A percentile compares a stretch with the other conserved stretches of the same genome.
Conservation (phyloP, 148 eudicot species). For the Rhododendron kiyosumense region DNA sequence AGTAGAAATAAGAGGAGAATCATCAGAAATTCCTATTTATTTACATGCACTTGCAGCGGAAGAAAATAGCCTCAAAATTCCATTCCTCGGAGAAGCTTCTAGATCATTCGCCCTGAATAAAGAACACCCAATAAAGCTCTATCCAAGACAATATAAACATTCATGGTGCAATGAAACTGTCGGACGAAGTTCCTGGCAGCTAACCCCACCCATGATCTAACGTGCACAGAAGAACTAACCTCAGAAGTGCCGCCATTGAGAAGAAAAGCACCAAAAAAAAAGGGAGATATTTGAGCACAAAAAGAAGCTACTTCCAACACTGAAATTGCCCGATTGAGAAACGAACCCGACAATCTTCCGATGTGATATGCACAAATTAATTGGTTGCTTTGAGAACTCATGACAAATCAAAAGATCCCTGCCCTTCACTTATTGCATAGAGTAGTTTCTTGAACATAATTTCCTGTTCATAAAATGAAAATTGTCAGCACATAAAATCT, state of each 20-base stretch:
- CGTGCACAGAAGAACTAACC: background rate
- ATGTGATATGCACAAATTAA: slow-evolving; percentile 10
- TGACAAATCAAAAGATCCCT: slow-evolving; percentile 39
- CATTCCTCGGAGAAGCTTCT: background rate
- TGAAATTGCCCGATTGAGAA: slow-evolving; percentile 19
- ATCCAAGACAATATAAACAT: background rate
- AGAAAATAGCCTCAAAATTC: background rate
- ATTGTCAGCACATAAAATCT: background rate
- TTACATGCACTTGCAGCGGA: slow-evolving; percentile 12
- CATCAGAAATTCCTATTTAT: slow-evolving; percentile 7
- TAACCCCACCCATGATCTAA: background rate
- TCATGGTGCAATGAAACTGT: background rate
- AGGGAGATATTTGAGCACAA: background rate
- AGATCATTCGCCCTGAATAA: background rate
- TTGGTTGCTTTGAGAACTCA: slow-evolving; percentile 8
- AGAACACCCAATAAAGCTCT: background rate
- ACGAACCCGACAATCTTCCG: slow-evolving; percentile 4
- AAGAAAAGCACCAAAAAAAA: slow-evolving; percentile 12
- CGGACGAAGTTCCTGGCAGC: background rate
- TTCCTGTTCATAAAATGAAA: slow-evolving; percentile 43
- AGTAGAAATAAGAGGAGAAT: background rate
- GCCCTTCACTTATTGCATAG: slow-evolving; percentile 91
- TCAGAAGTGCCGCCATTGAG: slow-evolving; percentile 1
- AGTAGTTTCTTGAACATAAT: slow-evolving; percentile 84
- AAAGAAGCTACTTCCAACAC: slow-evolving; percentile 5